A percentile compares a stretch with the other conserved stretches of the same genome.
These are phyloP conservation scores for Dryadomyces sulphureus DNA, from an alignment of 2,329 filamentous ascomycete species.

Conservation along the genomic window DNA sequence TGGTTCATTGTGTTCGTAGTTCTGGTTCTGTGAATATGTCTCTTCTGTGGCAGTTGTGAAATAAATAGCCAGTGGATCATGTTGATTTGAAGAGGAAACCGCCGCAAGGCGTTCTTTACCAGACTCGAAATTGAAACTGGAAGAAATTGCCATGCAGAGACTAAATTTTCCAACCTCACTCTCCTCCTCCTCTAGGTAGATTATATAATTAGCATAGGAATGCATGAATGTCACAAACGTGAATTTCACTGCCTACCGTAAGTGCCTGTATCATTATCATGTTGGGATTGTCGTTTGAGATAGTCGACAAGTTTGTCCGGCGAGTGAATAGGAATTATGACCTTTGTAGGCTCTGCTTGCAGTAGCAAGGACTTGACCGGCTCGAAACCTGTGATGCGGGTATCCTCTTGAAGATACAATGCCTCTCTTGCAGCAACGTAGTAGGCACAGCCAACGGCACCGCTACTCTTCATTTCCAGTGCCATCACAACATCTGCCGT, in stretches of 20 bases:
- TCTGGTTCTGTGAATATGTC: background rate
- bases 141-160: conserved; percentile 52
- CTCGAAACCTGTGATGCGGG: conserved; percentile 52
- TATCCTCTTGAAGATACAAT: conserved; percentile 65
- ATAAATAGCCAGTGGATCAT: conserved; percentile 41
- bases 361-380: conserved; percentile 46
- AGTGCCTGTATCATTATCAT: background rate
- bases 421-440: conserved; percentile 57
- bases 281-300: conserved; percentile 12
- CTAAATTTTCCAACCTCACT: conserved; percentile 23
- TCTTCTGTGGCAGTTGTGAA: conserved; percentile 21
- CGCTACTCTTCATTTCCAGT: conserved; percentile 56
- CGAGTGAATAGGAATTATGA: conserved; percentile 35
- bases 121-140: conserved; percentile 56
- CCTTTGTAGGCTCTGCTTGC: conserved; percentile 37
- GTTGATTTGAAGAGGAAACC: conserved; percentile 35
- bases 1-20: conserved; percentile 21
- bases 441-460: conserved; percentile 69
- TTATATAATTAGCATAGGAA: background rate
- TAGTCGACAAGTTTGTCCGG: conserved; percentile 24
- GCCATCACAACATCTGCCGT: conserved; percentile 65
- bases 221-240: background rate
- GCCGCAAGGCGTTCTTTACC: conserved; percentile 52
- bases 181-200: background rate
- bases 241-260: background rate